Evolutionary conservation across 2,329 filamentous ascomycete species (phyloP).

Genomic region (Thielaviopsis euricoi): DNA sequence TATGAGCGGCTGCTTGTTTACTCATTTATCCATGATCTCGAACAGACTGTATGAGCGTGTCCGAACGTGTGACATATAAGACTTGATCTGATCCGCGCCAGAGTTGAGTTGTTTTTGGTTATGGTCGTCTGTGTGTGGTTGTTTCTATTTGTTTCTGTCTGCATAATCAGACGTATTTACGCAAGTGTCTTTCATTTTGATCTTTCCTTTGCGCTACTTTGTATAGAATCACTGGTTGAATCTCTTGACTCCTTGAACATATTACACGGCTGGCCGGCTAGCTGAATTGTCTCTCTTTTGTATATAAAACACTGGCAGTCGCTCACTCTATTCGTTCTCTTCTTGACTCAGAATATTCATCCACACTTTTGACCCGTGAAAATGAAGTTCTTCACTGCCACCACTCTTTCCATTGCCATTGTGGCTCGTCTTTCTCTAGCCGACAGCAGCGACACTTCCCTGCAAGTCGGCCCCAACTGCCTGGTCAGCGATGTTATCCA

Average conservation of each 20-base stretch:
- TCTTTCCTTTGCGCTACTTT: not conserved
- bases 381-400: not conserved
- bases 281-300: not conserved
- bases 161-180: not conserved
- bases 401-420: not conserved
- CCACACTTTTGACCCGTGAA: not conserved
- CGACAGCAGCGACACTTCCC: not conserved
- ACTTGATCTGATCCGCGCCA: not conserved
- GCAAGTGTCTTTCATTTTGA: not conserved
- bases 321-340: not conserved
- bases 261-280: not conserved
- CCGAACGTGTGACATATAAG: not conserved
- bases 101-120: not conserved
- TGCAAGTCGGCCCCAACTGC: conserved; percentile 10
- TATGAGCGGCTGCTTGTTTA: too few species aligned
- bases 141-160: not conserved
- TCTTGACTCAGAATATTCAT: not conserved
- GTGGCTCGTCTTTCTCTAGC: not conserved
- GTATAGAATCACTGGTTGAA: not conserved
- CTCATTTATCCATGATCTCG: not conserved
- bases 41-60: not conserved
- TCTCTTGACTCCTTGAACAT: not conserved
- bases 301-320: not conserved
- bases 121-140: not conserved
- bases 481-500: conserved; percentile 27